phyloP scores from a whole-genome alignment of 495 filamentous ascomycete genomes.

The Emericellopsis terricola region DNA sequence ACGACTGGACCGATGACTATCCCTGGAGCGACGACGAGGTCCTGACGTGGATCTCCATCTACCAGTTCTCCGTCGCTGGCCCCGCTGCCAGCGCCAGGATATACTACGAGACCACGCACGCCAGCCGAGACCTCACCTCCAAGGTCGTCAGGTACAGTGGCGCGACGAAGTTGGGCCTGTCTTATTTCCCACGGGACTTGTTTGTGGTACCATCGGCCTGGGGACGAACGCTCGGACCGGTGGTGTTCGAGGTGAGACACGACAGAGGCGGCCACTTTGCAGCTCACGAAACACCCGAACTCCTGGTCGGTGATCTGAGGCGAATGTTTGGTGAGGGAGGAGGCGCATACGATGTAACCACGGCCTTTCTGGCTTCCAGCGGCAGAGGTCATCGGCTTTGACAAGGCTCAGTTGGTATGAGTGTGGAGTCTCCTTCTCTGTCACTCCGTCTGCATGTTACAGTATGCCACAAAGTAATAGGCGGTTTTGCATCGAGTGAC shows the following conservation, averaged over 20 bases:
- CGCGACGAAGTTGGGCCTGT: conserved; percentile 33
- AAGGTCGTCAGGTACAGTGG: conserved; percentile 6
- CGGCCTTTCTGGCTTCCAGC: too few relatives aligned
- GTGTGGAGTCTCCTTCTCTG: too few relatives aligned
- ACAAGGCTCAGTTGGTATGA: too few relatives aligned
- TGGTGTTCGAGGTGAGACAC: conserved; percentile 37
- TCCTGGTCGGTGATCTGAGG: conserved; percentile 34
- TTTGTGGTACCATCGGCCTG: conserved; percentile 29
- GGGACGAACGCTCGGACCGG: conserved; percentile 27
- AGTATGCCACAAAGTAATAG: too few relatives aligned
- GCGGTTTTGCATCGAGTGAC: too few relatives aligned
- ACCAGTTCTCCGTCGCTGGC: conserved; percentile 37
- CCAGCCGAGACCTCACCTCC: not conserved
- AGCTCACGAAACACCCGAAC: conserved; percentile 36
- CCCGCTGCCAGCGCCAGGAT: conserved; percentile 36
- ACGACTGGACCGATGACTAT: conserved; percentile 48
- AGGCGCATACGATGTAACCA: conserved; percentile 9
- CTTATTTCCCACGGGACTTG: conserved; percentile 34
- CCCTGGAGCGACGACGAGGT: conserved; percentile 52
- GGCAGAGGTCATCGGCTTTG: too few relatives aligned
- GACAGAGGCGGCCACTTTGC: conserved; percentile 44
- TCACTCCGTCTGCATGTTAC: too few relatives aligned
- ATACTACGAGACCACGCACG: conserved; percentile 36
- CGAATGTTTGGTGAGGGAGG: conserved; percentile 31
- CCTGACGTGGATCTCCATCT: conserved; percentile 46